Percentiles rank a stretch among this genome's conserved stretches.
These are phyloP conservation scores for Monosporascus sp. DNA, from an alignment of 2,329 filamentous ascomycete species.

Conservation along the genomic window DNA sequence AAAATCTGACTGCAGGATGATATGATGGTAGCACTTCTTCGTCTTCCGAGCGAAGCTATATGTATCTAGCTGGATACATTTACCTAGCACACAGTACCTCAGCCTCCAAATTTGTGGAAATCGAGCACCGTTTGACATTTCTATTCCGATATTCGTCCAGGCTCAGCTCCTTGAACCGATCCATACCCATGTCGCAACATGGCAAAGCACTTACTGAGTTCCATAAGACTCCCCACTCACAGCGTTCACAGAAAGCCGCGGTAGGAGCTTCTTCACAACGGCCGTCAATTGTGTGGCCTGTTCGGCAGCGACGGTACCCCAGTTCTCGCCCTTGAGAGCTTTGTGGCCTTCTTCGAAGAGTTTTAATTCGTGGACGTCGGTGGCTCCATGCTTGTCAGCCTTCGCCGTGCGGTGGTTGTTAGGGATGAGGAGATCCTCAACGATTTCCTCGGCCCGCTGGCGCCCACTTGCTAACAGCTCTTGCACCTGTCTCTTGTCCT, in stretches of 20 bases:
- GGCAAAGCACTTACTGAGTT: background rate
- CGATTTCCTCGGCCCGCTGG: conserved; percentile 26
- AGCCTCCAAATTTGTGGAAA: background rate
- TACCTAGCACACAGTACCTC: no score
- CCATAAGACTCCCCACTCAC: background rate
- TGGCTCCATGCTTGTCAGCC: conserved; percentile 10
- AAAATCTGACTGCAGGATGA: no score
- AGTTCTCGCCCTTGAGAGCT: conserved; percentile 15
- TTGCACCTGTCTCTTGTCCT: conserved; percentile 28
- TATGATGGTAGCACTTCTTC: no score
- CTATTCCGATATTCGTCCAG: background rate
- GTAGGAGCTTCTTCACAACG: conserved; percentile 15
- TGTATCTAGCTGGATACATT: no score
- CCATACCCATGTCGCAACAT: background rate
- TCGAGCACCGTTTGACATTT: background rate
- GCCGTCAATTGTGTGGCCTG: conserved; percentile 18
- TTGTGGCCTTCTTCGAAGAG: conserved; percentile 26
- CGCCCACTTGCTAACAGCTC: conserved; percentile 27
- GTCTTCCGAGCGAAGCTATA: no score
- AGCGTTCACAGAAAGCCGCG: background rate
- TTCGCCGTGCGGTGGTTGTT: conserved; percentile 7
- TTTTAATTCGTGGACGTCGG: conserved; percentile 21
- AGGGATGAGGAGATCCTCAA: conserved; percentile 20
- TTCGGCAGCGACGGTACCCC: conserved; percentile 21
- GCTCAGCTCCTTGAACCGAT: background rate